These are phyloP conservation scores for Stenogyne calaminthoides DNA, from an alignment of 305 asterid genomes.

Conservation along the genomic window DNA sequence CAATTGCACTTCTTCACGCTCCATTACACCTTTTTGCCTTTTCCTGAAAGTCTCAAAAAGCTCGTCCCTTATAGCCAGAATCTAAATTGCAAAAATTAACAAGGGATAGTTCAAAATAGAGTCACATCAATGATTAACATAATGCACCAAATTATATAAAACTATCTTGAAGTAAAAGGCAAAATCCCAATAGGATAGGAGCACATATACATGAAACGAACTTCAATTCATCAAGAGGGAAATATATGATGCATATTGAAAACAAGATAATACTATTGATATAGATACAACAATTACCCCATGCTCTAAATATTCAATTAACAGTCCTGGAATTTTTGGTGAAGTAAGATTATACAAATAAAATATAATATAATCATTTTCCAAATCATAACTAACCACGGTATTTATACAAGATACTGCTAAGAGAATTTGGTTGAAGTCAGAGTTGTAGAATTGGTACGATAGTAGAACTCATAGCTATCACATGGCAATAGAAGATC, in stretches of 20 bases:
- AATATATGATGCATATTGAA: conserved; percentile 9
- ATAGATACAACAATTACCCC: conserved; percentile 16
- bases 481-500: conserved; percentile 5
- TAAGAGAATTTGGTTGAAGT: conserved; percentile 7
- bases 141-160: conserved; percentile 13
- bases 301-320: neutral
- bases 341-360: neutral
- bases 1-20: conserved; percentile 88
- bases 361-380: neutral
- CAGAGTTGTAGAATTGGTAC: neutral
- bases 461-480: neutral
- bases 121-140: conserved; percentile 2
- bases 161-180: neutral
- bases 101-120: conserved; percentile 22
- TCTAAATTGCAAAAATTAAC: conserved; percentile 40
- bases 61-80: conserved; percentile 84
- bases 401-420: conserved; percentile 5
- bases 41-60: conserved; percentile 96
- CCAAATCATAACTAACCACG: neutral
- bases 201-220: conserved; percentile 4
- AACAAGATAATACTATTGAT: conserved; percentile 11
- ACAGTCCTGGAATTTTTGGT: neutral
- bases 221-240: conserved; percentile 1
- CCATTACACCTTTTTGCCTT: conserved; percentile 94
- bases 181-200: conserved; percentile 22